Evolutionary conservation across 192 early-diverging fungal species (phyloP), one percentile per base, ranked within the genome.

Genomic region (Powellomyces hirtus): DNA sequence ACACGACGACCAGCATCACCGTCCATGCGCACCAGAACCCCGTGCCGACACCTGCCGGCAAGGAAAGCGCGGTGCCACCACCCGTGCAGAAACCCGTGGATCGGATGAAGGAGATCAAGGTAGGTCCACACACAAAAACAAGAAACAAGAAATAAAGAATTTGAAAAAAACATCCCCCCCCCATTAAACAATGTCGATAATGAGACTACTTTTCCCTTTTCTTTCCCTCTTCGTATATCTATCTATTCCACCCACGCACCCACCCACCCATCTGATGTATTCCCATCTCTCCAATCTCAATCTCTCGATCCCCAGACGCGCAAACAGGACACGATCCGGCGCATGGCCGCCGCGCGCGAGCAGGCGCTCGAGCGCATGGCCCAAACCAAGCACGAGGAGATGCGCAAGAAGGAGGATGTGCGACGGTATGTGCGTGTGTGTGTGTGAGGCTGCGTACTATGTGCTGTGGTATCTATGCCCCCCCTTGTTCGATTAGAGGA

Each of bases 341-440:
- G 66, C 16, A 68, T 68, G 53, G 66, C 59, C 34, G 66, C 53
- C 14, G 53, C 56, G 11, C 55, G 66, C 8, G 38, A 59, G 8
- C 27, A 20, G 7, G 66, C 42, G 53, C 37, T 60, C 16, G n/a
- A 36, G 11, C 26, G 27, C 42, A 59, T 35, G 5, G 66, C 57
- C 2, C 18, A 24, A 45, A 52, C 13, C 16, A 71, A 64, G 46
- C 27, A 67, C 11, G 72, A 73, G 40, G 61, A 20, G 3, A 40
- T 34, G 38, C 8, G 31, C 37, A 59, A 52, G 29, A 58, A 68
- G 57, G 62, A 59, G 56, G 62, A 68, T 29, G n/a, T 24, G 35
- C 24, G 59, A 52, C 24, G 68, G 68, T 70, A 58, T n/a, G n/a
- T n/a, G n/a, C n/a, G n/a, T n/a, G n/a, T n/a, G n/a, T n/a, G n/a